Evolutionary conservation across 371 early-diverging fungal species (phyloP).

Genomic region (Dichotomocladium elegans): DNA sequence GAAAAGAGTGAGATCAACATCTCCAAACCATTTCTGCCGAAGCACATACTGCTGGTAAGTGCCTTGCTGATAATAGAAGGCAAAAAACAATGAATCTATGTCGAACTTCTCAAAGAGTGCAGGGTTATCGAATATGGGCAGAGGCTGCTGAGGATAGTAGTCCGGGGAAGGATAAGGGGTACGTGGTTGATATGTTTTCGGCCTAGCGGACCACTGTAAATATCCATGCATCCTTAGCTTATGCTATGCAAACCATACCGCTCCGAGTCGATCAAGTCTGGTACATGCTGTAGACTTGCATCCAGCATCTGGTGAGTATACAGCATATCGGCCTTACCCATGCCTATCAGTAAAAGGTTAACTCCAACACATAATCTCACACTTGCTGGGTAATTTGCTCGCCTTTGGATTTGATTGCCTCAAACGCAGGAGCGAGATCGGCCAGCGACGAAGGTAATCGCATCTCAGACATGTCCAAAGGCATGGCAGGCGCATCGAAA

Average conservation of each 20-base stretch:
- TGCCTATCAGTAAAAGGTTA: no score
- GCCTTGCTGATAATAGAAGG: constrained; percentile 97
- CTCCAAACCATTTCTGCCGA: not conserved
- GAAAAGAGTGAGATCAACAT: not conserved
- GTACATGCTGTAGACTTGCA: constrained; percentile 71
- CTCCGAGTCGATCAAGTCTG: constrained; percentile 75
- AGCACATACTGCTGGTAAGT: constrained; percentile 90
- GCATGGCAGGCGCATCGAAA: not conserved
- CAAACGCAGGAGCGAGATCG: constrained; percentile 76
- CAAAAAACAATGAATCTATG: constrained; percentile 96
- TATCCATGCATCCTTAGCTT: not conserved
- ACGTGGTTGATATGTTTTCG: constrained; percentile 69
- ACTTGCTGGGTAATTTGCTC: not conserved
- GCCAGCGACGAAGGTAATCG: constrained; percentile 71
- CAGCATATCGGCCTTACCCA: constrained; percentile 28
- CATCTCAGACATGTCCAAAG: constrained; percentile 40
- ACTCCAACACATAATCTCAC: not conserved
- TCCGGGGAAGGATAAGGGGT: constrained; percentile 77
- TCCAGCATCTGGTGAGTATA: constrained; percentile 71
- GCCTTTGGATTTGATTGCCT: constrained; percentile 69
- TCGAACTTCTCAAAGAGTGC: constrained; percentile 89
- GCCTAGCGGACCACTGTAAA: constrained; percentile 40
- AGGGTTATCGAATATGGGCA: constrained; percentile 78
- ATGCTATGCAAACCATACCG: constrained; percentile 32
- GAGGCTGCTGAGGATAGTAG: constrained; percentile 90